phyloP scores from a whole-genome alignment of 805 yeast species.

The Isabelozyma pseudorhagii region DNA sequence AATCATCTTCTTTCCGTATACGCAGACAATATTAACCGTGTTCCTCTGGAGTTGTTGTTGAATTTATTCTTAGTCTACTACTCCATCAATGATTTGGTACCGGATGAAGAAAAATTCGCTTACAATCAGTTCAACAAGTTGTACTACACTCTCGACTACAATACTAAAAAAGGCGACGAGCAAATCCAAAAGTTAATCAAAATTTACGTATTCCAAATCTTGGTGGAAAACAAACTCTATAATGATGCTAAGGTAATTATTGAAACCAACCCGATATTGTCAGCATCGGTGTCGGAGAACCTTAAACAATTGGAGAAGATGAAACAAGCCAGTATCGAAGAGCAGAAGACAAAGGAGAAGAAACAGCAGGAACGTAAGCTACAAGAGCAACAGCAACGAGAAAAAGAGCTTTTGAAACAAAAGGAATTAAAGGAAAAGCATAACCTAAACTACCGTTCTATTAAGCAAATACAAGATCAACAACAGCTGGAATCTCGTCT shows the following conservation, averaged over 20 bases:
- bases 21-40: conserved; percentile 11
- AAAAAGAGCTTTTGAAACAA: conserved; percentile 1
- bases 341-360: conserved; percentile 15
- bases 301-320: not conserved
- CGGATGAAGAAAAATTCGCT: conserved; percentile 5
- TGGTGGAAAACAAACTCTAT: conserved; percentile 26
- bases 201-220: conserved; percentile 31
- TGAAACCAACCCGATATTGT: conserved; percentile 15
- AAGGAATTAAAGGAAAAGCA: conserved; percentile 15
- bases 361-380: conserved; percentile 18
- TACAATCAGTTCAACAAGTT: conserved; percentile 8
- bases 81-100: conserved; percentile 20
- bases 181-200: conserved; percentile 24
- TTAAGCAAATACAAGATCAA: conserved; percentile 24
- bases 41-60: conserved; percentile 33
- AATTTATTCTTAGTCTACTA: conserved; percentile 25
- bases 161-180: conserved; percentile 5
- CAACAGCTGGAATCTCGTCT: not conserved
- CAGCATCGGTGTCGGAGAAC: conserved; percentile 1
- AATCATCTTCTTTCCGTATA: conserved; percentile 15
- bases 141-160: conserved; percentile 8
- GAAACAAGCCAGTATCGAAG: conserved; percentile 5
- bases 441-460: conserved; percentile 25
- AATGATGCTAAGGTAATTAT: conserved; percentile 24
- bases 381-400: conserved; percentile 8